Base-by-base conservation (phyloP, 805 yeast species). In the Cyberlindnera americana region DNA sequence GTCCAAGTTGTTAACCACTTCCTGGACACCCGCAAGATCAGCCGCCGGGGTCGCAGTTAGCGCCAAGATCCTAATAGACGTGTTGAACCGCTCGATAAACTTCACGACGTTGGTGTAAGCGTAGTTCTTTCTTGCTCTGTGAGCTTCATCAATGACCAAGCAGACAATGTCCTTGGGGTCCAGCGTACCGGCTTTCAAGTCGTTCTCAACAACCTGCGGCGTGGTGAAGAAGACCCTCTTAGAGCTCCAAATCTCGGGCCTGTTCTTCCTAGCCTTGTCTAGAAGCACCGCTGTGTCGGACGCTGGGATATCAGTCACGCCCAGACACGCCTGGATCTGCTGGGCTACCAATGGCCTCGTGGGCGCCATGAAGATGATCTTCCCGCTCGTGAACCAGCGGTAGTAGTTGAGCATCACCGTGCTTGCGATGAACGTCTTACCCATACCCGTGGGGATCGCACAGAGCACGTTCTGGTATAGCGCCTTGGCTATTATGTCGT, bases 11-110 rank as follows among this genome's bases (percentile, higher is more conserved):
- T 76, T 73, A 1, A 93, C 79, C 19, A 93, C 83, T 33, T 78
- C 82, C 59, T 95, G 97, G 0, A 95, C 95, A 3, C 91, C 86
- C 42, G 85, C 95, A 2, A 87, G 73, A 43, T 83, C 83, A 1
- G 95, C 70, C 0, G 96, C 93, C 0, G 99, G 99, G 0, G 99
- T 93, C 1, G 99, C 99, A 0, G 98, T 89, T 46, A 93, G 66
- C 0, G 96, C 98, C 37, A 93, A 60, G 0, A 90, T 67, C 32
- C 99, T 67, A 49, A 79, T 83, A 2, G 86, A 76, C 1, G 77
- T 70, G 44, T 77, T 81, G 55, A 78, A 79, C 37, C 86, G 62
- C 21, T 73, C 71, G 11, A 85, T 59, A 50, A 77, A 80, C 46
- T 76, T 68, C 3, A 85, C 86, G n/a, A 91, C 90, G 40, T 84